Evolutionary conservation across 768 basidiomycete genomes (phyloP), one percentile per base, ranked within the genome.

Genomic region (Glaciozyma martinii): DNA sequence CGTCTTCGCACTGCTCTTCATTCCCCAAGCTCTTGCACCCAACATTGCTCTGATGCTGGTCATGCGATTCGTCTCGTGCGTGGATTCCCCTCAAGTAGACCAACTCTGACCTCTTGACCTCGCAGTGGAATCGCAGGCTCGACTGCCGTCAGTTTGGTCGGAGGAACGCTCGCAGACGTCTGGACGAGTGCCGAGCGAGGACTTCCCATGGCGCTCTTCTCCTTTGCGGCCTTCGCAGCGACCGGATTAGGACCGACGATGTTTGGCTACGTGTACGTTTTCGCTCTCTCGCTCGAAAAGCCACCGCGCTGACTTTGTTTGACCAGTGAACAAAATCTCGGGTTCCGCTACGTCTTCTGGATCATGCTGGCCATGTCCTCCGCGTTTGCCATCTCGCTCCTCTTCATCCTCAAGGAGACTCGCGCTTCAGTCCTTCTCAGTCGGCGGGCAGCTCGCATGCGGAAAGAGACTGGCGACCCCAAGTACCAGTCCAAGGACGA

Each of bases 171-270:
- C 18, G 72, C 76, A 0, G 78, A 79, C 60, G 75, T 78, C 4
- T 79, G 73, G 71, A 25, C 59, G 0, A 73, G 72, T 2, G 57
- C 66, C 29, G 44, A 43, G 23, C 43, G 89, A 5, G 87, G 88
- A 2, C 71, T 86, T 2, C 89, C 89, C 0, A 90, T 91, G 87
- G 79, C 86, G 0, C 73, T 87, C 1, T 93, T 89, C 74, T 78
- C 86, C 0, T 71, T 84, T 6, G 77, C 79, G 0, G 86, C 84
- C 0, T 72, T 89, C 16, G 81, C 81, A 5, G 84, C 83, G 0
- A 83, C 81, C 0, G 86, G 84, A 1, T 40, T 89, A 10, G 55
- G 55, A 13, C 55, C 55, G 0, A 27, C 27, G 9, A 23, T 27
- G 13, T 42, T 56, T 13, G 55, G 55, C 12, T 23, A 10, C 55